Evolutionary conservation across 441 rosid genomes (phyloP), one percentile per base, ranked within the genome.

Genomic region (Arabidopsis lyrata): DNA sequence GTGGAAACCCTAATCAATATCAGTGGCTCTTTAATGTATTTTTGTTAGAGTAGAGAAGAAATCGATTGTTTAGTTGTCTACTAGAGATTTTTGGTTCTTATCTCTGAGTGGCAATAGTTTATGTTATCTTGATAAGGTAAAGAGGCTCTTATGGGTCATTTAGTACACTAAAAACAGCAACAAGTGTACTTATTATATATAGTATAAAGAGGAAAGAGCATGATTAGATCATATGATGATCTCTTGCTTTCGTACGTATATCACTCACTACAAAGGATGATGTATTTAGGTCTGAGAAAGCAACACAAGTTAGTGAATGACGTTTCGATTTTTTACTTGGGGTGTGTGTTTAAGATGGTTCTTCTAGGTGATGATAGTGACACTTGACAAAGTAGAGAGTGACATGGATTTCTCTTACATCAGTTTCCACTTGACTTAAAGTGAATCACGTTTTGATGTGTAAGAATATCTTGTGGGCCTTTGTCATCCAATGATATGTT

Each of bases 391-490:
- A 80, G 83, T 73, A 77, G 82, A 15, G 75, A 73, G 73, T 76
- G 85, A 76, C 78, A 62, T 45, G 78, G 78, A 81, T 68, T 63
- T 80, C 72, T 57, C 64, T 48, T 75, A 54, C 82, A 72, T 70
- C 77, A 50, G 65, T 62, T 72, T 75, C 78, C 87, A 78, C 81
- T 73, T 73, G 69, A 74, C 68, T 68, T 68, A 71, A 68, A 70
- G 72, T 79, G 65, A 76, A 65, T 59, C 78, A 45, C 66, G 64
- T 77, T 66, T 77, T 27, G 15, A 50, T 71, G 73, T 72, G 73
- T 77, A 59, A 77, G 50, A 56, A 68, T 72, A 72, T 68, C 83
- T 76, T 58, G 74, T 75, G 78, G 76, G 68, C 75, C 79, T 73
- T 35, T 35, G 1, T 57, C 74, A 55, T 39, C 73, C 60, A 66